Evolutionary conservation across 805 yeast genomes (phyloP), one percentile per base, ranked within the genome.

Genomic region (Barnettozyma sp.): DNA sequence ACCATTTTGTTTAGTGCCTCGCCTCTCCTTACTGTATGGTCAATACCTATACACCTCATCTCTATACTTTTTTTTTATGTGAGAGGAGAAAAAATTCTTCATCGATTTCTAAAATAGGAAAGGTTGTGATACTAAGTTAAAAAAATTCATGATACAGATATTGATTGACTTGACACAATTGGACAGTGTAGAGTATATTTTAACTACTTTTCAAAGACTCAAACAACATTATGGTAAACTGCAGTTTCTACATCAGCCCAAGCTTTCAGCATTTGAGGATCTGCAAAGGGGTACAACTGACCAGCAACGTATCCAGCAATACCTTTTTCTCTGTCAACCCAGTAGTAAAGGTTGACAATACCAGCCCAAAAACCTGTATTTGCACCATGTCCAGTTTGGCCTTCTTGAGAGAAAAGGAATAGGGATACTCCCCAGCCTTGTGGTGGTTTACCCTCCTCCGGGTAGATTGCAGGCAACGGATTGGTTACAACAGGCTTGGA

Each of bases 341-440:
- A 67, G 44, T 52, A 67, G 46, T 41, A 65, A 19, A 60, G 41
- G 38, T 63, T 66, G 10, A 63, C 55, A 22, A 65, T 31, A 2
- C 72, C 72, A 18, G 59, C 54, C 72, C 72, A 67, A 40, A 49
- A 55, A 7, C 59, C 52, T 1, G 67, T 49, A 4, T 60, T 59
- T 3, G 45, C 46, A 16, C 63, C 58, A 28, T 69, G 46, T 0
- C 70, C 70, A 4, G 64, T 62, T 2, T 52, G 51, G 14, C 59
- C 46, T 14, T 46, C 41, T 6, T 36, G 38, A n/a, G 45, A 39
- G 8, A 54, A 52, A n/a, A 52, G 44, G 26, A 45, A 48, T 39
- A 50, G 49, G 1, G 62, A 61, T 6, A 53, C 40, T 2, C 62
- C 56, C 63, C 62, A 60, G 5, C 59, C 55, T 36, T 55, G 56